Evolutionary conservation across 495 filamentous ascomycete genomes (phyloP).

Genomic region (Thermothielavioides terrestris): DNA sequence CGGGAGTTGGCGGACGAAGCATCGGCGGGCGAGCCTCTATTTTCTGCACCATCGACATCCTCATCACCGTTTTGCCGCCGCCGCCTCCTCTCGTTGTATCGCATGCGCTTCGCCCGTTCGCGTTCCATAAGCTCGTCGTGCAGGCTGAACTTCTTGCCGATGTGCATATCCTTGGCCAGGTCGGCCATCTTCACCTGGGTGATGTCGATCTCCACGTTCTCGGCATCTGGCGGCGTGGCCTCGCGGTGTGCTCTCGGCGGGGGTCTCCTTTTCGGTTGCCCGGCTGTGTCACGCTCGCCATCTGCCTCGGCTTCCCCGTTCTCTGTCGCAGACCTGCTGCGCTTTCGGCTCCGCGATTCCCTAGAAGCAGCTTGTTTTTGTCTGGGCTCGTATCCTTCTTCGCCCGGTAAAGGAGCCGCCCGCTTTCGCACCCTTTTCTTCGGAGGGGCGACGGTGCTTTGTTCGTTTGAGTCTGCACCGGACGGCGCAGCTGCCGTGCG

Average conservation of each 20-base stretch:
- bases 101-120: conserved; percentile 34
- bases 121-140: conserved; percentile 46
- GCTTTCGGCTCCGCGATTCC: conserved; percentile 2
- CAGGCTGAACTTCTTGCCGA: conserved; percentile 73
- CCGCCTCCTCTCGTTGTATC: conserved; percentile 28
- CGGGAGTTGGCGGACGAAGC: neutral
- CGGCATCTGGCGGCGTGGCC: conserved; percentile 69
- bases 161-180: conserved; percentile 63
- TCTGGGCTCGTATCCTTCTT: conserved; percentile 7
- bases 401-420: conserved; percentile 4
- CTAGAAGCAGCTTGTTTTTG: neutral
- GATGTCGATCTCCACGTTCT: conserved; percentile 59
- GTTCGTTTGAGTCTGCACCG: conserved; percentile 3
- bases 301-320: conserved; percentile 13
- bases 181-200: conserved; percentile 72
- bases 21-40: conserved; percentile 6
- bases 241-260: conserved; percentile 26
- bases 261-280: conserved; percentile 15
- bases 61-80: conserved; percentile 13
- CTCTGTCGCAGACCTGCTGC: neutral
- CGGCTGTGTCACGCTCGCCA: conserved; percentile 5
- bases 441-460: neutral
- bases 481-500: conserved; percentile 6
- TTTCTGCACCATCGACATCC: neutral
- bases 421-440: conserved; percentile 3